Base-by-base conservation (phyloP, 352 stramenopile genomes). In the Phytophthora pseudosyringae region DNA sequence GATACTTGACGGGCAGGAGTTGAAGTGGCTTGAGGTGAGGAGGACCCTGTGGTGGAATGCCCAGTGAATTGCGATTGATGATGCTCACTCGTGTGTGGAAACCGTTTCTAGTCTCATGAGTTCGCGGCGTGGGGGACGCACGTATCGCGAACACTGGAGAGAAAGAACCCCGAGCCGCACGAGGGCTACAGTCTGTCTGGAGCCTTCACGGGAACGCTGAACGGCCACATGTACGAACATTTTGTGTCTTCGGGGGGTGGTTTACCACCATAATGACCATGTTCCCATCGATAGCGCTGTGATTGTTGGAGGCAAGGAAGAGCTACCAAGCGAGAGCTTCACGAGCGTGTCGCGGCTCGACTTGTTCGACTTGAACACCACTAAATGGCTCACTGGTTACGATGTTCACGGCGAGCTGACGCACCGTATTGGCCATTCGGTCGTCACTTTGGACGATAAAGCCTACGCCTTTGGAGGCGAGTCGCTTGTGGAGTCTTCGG, bases 401-500 rank as follows among this genome's bases (percentile, higher is more conserved):
- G 83, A 93, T 63, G 70, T 91, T 4, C 63, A 83, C 15, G 83
- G 83, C 10, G 66, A 70, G 3, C 43, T 94, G 15, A 60, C 68
- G 29, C 75, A 78, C 6, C 76, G 81, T 31, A 76, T 89, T 16
- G 81, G 86, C n/a, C 80, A 83, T 45, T 80, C 72, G 3, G 60
- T 76, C 31, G 64, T 81, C 52, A 81, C 68, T 8, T 44, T 91
- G 13, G 55, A 75, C 29, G 41, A 71, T 3, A 67, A 70, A 43
- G 72, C 66, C 3, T 81, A 83, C 35, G 61, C 77, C 0, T 94
- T 94, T 65, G 86, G 86, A 13, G 86, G 86, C 4, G 80, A 92
- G 26, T 36, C 36, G 6, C 29, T 83, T 5, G 46, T 51, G 39
- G 21, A 21, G 21, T 21, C 21, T 21, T 21, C 21, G 21, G 46